Evolutionary conservation across 2,329 filamentous ascomycete genomes (phyloP), one percentile per base, ranked within the genome.

Genomic region (Elsinoe necatrix): DNA sequence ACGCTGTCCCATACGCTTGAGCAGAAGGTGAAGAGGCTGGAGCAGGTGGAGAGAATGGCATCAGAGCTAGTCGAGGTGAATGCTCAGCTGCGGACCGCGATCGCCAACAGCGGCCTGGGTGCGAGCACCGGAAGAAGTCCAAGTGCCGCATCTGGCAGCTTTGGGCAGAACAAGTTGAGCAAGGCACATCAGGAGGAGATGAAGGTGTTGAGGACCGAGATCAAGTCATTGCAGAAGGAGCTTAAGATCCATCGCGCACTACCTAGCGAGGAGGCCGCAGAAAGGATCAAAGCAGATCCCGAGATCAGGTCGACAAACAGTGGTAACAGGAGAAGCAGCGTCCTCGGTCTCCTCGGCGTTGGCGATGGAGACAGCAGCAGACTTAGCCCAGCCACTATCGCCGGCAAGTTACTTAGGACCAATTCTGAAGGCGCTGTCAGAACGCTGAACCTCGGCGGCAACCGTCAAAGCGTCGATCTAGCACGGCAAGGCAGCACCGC

Each of bases 1-100:
- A 82, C 80, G 0, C 78, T 98, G 1, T 90, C 96, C 69, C 84
- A 83, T 63, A 87, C 84, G 35, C 81, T 96, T 25, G 88, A 93
- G 55, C 73, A 83, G 23, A 84, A 90, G 14, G 80, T 85, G 59
- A 93, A 95, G 74, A 89, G 89, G 63, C 80, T 98, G 27, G 92
- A 97, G 62, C 82, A 87, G 2, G 78, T 98, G 0, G 93, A 98
- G 71, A 82, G 84, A 14, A 45, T 45, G 41, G 54, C 41, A 7
- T 12, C 9, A 2, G 54, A 56, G 29, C 71, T 82, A 60, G 68
- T 74, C 21, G 75, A 79, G 5, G 67, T 56, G 14, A 87, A 1
- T 81, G 83, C 62, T 34, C 62, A 43, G 51, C 51, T 52, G 65
- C 68, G 20, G 65, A 70, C 59, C 63, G 68, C 59, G 65, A 72